Conservation (phyloP, 108 stramenopile genomes). For the Pseudonitzschia multiseries region DNA sequence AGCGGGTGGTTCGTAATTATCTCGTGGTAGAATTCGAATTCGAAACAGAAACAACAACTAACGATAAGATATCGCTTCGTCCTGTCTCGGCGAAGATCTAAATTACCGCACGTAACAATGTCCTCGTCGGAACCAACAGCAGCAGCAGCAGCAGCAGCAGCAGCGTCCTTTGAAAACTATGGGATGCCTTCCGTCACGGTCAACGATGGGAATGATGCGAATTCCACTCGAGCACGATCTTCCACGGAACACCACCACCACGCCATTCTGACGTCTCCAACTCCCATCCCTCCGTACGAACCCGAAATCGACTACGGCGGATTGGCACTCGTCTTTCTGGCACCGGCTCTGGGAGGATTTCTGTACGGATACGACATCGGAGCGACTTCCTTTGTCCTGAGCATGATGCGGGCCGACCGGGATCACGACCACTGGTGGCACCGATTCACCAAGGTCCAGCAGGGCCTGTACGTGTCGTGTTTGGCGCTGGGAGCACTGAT, state of each 20-base stretch:
- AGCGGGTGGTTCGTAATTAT: no score
- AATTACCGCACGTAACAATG: no score
- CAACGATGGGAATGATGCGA: not conserved
- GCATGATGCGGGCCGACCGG: constrained; percentile 24
- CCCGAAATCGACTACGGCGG: constrained; percentile 33
- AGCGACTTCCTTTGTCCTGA: constrained; percentile 44
- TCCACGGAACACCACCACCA: not conserved
- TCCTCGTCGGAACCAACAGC: no score
- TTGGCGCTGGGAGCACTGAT: constrained; percentile 42
- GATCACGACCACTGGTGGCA: constrained; percentile 46
- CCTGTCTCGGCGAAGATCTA: no score
- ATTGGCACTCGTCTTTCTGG: constrained; percentile 40
- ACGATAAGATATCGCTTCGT: no score
- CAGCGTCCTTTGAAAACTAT: not conserved
- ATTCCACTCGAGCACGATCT: not conserved
- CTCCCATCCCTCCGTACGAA: not conserved
- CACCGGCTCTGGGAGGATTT: constrained; percentile 41
- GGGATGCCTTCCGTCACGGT: not conserved
- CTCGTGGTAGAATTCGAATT: no score
- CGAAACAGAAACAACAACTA: no score
- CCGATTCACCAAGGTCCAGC: constrained; percentile 22
- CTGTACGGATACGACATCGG: constrained; percentile 38
- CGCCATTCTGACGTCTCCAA: not conserved
- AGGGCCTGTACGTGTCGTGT: constrained; percentile 32
- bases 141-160: no score